These are phyloP conservation scores for Clitopilus hobsonii DNA, from an alignment of 768 basidiomycete genomes.

Conservation along the genomic window DNA sequence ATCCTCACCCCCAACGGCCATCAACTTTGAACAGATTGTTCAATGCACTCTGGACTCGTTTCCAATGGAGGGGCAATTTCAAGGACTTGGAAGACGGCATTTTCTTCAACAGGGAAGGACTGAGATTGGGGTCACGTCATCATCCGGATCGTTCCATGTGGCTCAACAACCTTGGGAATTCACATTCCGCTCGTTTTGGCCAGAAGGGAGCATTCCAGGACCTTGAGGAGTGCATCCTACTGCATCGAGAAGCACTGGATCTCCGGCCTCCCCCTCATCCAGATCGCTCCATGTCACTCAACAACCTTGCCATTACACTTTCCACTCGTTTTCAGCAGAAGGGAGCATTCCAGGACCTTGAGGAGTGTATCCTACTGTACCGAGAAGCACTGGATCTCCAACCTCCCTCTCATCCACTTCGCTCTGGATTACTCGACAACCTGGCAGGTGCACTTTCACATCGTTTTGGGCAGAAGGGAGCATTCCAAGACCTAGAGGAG, in stretches of 20 bases:
- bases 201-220: constrained; percentile 6
- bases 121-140: neutral
- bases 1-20: neutral
- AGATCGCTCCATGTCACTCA: constrained; percentile 3
- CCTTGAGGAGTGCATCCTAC: constrained; percentile 5
- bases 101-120: neutral
- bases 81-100: constrained; percentile 17
- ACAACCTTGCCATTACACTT: constrained; percentile 8
- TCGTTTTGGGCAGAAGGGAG: constrained; percentile 8
- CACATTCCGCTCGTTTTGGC: constrained; percentile 10
- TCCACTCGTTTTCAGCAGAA: neutral
- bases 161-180: constrained; percentile 5
- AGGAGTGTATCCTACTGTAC: neutral
- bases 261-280: constrained; percentile 11
- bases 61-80: neutral
- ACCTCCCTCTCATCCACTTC: neutral
- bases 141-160: neutral
- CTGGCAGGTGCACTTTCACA: constrained; percentile 5
- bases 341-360: neutral
- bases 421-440: constrained; percentile 8
- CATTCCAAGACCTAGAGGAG: constrained; percentile 5
- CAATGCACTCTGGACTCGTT: constrained; percentile 3
- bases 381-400: neutral
- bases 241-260: constrained; percentile 6
- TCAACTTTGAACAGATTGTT: constrained; percentile 9